These are phyloP conservation scores for Evansstolkia leycettana DNA, from an alignment of 495 filamentous ascomycete genomes.

Conservation along the genomic window DNA sequence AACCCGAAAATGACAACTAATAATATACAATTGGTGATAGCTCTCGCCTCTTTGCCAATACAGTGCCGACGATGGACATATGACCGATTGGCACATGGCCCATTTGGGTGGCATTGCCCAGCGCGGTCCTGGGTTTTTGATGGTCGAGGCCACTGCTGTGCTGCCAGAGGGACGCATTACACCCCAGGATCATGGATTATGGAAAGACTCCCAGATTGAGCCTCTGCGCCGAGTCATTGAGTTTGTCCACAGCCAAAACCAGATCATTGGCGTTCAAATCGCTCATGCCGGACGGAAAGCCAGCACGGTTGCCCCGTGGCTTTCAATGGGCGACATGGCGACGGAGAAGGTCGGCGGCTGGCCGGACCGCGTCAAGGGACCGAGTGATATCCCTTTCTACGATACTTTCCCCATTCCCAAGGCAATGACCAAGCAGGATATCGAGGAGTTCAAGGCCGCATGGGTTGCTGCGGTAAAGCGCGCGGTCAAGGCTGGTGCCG, in stretches of 20 bases:
- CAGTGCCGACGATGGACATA: conserved; percentile 49
- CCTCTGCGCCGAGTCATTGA: conserved; percentile 50
- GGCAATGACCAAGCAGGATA: conserved; percentile 44
- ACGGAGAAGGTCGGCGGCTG: conserved; percentile 45
- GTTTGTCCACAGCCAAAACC: conserved; percentile 56
- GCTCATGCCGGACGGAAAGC: conserved; percentile 71
- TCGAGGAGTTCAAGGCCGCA: conserved; percentile 41
- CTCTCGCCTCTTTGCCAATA: conserved; percentile 59
- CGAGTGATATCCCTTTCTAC: conserved; percentile 43
- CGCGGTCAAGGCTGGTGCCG: conserved; percentile 42
- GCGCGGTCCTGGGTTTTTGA: conserved; percentile 54
- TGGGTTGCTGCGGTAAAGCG: conserved; percentile 43
- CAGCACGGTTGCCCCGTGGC: conserved; percentile 49
- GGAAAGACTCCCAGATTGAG: conserved; percentile 61
- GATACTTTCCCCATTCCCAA: conserved; percentile 37
- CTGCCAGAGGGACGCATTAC: conserved; percentile 62
- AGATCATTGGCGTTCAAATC: conserved; percentile 64
- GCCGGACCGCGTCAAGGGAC: conserved; percentile 45
- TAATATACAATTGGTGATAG: conserved; percentile 5
- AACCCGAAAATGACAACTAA: too few species aligned
- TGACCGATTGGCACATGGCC: conserved; percentile 51
- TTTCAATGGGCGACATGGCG: conserved; percentile 33
- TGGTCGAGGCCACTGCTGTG: conserved; percentile 66
- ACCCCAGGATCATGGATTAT: conserved; percentile 60
- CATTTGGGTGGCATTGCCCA: conserved; percentile 46